Base-by-base conservation (phyloP, 192 early-diverging fungal genomes). In the Paraglomus brasilianum region DNA sequence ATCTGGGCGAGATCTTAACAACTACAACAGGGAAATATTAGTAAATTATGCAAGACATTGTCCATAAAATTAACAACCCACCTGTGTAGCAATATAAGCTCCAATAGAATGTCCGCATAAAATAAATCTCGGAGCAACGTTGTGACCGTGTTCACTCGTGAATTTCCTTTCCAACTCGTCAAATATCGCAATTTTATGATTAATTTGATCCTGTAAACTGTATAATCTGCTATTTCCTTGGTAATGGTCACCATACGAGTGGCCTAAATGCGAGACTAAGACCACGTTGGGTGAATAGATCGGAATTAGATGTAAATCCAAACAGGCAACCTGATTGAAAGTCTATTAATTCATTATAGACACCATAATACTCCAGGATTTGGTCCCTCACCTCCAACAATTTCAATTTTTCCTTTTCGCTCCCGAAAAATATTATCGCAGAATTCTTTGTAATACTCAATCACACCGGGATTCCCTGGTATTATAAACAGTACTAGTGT, bases 391-490 rank as follows among this genome's bases (percentile, higher is more conserved):
- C 83, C 85, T 58, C 85, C 88, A 63, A 85, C 69, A 13, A 91
- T 86, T 46, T 91, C 89, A 41, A 91, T 65, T 22, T 69, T 73
- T 22, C 72, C 72, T 36, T 72, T 52, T 47, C 78, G 77, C 44
- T 78, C 50, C 9, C 78, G 69, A 70, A 88, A 85, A 55, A 89
- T 77, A 0, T 73, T 70, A 19, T 83, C 66, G 63, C 89, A 83
- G 71, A 94, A 95, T n/a, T 76, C 75, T 19, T 79, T 83, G 70
- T 95, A 95, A 70, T 92, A 92, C 55, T 94, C 89, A 24, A 89
- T 81, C 41, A 92, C 58, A 3, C 94, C 94, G 5, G 91, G 92
- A 80, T 92, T 93, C 0, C 92, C 92, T 47, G 85, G 81, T 44
- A 88, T 77, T 53, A 88, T 70, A 47, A 90, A 77, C 5, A 85